Evolutionary conservation across 2,329 filamentous ascomycete genomes (phyloP).

Genomic region (Venturia nashicola): DNA sequence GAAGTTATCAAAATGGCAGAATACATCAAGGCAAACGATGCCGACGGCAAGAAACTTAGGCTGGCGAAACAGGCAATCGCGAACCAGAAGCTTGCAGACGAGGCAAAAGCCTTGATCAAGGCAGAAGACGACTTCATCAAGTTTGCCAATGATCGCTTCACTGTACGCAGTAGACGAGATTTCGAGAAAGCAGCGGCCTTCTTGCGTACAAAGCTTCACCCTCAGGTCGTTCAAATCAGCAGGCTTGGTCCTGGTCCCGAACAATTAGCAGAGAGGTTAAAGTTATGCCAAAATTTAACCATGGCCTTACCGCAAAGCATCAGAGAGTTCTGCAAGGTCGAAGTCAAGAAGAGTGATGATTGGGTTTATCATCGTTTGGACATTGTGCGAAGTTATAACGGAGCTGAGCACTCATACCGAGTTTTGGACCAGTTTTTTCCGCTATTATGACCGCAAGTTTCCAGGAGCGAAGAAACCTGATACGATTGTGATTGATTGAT

Average conservation of each 20-base stretch:
- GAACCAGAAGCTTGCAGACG: background rate
- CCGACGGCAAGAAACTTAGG: background rate
- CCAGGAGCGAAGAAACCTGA: background rate
- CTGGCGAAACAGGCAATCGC: background rate
- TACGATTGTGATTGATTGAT: background rate
- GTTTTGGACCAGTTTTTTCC: no score
- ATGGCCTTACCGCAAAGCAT: background rate
- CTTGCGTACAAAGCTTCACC: background rate
- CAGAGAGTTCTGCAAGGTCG: background rate
- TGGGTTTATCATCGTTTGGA: background rate
- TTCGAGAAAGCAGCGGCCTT: background rate
- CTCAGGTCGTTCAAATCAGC: background rate
- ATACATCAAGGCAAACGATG: slow-evolving; percentile 1
- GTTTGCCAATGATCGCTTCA: background rate
- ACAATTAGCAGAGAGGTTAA: background rate
- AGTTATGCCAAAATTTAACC: background rate
- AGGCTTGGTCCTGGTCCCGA: background rate
- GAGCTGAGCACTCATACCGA: background rate
- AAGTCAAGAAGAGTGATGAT: background rate
- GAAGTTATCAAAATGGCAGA: background rate
- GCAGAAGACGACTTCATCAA: background rate
- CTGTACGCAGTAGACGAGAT: background rate
- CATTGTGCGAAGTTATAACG: background rate
- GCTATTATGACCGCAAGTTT: background rate
- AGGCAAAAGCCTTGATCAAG: background rate